A percentile compares a stretch with the other conserved stretches of the same genome.
phyloP scores from a whole-genome alignment of 768 basidiomycete species.

The Polyporus arcularius region DNA sequence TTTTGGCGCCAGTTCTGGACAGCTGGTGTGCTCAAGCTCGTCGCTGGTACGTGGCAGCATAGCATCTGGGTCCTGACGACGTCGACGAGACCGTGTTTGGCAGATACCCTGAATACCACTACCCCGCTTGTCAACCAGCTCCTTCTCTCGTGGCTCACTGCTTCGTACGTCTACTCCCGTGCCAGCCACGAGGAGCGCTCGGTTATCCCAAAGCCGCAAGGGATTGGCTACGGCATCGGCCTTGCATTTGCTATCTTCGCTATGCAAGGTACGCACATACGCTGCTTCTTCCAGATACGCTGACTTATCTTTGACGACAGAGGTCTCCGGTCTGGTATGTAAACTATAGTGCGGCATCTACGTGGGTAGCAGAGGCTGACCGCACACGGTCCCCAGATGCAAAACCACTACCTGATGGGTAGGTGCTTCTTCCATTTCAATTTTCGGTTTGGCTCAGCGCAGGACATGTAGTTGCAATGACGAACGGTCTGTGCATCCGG shows the following conservation, averaged over 20 bases:
- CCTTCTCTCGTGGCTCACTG: conserved; percentile 58
- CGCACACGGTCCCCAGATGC: conserved; percentile 16
- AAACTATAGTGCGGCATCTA: neutral
- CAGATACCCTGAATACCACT: conserved; percentile 52
- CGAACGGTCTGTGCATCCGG: conserved; percentile 48
- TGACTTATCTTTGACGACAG: conserved; percentile 20
- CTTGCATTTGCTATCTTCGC: conserved; percentile 56
- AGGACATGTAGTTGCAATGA: conserved; percentile 40
- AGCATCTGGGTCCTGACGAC: neutral
- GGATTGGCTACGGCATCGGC: conserved; percentile 64
- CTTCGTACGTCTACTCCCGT: conserved; percentile 45
- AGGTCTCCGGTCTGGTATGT: conserved; percentile 37
- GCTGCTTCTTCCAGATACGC: neutral
- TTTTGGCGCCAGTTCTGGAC: conserved; percentile 50
- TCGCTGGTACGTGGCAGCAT: conserved; percentile 29
- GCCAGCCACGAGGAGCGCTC: conserved; percentile 40
- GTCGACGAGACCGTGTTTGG: neutral
- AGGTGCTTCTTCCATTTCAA: conserved; percentile 1
- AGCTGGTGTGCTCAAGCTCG: conserved; percentile 49
- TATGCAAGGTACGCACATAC: conserved; percentile 52
- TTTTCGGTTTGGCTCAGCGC: neutral
- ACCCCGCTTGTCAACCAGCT: conserved; percentile 61
- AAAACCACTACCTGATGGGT: conserved; percentile 49
- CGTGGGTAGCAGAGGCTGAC: neutral
- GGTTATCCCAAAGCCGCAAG: conserved; percentile 40